A percentile compares a stretch with the other conserved stretches of the same genome.
These are phyloP conservation scores for Rhypophila decipiens DNA, from an alignment of 495 filamentous ascomycete species.

Conservation along the genomic window DNA sequence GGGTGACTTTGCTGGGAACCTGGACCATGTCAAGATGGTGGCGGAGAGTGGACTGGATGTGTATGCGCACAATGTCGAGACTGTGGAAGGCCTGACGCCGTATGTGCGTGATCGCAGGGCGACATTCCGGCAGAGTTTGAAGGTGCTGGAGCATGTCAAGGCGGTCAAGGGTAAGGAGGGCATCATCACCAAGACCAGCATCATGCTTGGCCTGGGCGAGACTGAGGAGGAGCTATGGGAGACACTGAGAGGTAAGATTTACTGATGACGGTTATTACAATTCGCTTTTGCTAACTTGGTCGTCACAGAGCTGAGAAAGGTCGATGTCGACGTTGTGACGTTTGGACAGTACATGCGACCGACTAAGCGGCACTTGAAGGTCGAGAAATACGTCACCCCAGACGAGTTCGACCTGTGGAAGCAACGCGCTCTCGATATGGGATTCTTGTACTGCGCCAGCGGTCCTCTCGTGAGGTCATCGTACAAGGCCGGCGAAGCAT, in stretches of 20 bases:
- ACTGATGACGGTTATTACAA: neutral
- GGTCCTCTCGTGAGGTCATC: slow-evolving; percentile 88
- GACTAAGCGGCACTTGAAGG: slow-evolving; percentile 94
- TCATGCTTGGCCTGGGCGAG: slow-evolving; percentile 95
- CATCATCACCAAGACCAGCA: slow-evolving; percentile 92
- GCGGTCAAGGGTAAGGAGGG: slow-evolving; percentile 51
- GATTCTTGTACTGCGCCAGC: slow-evolving; percentile 92
- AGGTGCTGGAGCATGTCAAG: slow-evolving; percentile 79
- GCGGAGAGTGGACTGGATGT: slow-evolving; percentile 88
- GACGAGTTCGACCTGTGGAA: slow-evolving; percentile 87
- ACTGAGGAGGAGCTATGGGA: slow-evolving; percentile 83
- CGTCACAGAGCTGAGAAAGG: slow-evolving; percentile 72
- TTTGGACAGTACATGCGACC: slow-evolving; percentile 99
- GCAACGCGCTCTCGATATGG: slow-evolving; percentile 84
- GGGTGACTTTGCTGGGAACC: slow-evolving; percentile 76
- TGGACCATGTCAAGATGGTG: slow-evolving; percentile 75
- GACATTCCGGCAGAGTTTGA: slow-evolving; percentile 77
- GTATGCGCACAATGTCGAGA: slow-evolving; percentile 96
- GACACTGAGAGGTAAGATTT: slow-evolving; percentile 55
- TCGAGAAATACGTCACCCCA: slow-evolving; percentile 88
- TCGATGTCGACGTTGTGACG: slow-evolving; percentile 87
- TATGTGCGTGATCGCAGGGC: slow-evolving; percentile 85
- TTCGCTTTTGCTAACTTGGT: neutral
- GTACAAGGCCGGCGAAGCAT: slow-evolving; percentile 96
- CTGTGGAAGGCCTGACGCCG: slow-evolving; percentile 83